A percentile compares a stretch with the other conserved stretches of the same genome.
phyloP scores from a whole-genome alignment of 75 land plant species.

The Cryptomeria japonica region DNA sequence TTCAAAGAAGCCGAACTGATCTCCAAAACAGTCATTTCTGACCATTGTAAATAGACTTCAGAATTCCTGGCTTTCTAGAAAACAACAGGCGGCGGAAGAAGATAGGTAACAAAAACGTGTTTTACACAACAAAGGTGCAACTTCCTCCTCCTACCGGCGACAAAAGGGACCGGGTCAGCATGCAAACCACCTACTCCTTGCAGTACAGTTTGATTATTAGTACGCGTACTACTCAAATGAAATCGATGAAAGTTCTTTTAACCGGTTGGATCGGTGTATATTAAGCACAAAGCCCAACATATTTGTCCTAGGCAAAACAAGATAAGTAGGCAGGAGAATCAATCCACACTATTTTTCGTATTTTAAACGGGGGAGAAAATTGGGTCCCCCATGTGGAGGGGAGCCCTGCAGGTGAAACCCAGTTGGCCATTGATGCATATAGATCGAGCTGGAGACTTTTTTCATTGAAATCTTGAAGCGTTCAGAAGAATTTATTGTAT shows the following conservation, averaged over 20 bases:
- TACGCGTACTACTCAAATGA: background rate
- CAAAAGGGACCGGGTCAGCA: background rate
- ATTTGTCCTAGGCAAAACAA: background rate
- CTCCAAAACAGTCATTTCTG: no score
- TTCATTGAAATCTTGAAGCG: no score
- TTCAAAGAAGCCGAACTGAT: no score
- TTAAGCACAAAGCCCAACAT: background rate
- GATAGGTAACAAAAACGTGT: background rate
- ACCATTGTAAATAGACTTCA: no score
- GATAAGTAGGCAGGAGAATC: background rate
- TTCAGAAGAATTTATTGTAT: background rate
- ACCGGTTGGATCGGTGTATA: background rate
- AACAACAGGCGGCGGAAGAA: background rate
- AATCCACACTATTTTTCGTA: background rate
- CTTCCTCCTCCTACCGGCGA: background rate
- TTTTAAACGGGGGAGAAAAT: background rate
- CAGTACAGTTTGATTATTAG: slow-evolving; percentile 9
- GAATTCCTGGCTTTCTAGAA: no score
- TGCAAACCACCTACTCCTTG: background rate
- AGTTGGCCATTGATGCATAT: background rate
- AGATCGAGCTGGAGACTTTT: background rate
- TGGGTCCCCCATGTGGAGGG: background rate
- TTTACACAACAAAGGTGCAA: background rate
- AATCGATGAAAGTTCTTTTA: background rate
- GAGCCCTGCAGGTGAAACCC: background rate